Conservation (phyloP, 257 asterid species). For the Pogostemon cablin region DNA sequence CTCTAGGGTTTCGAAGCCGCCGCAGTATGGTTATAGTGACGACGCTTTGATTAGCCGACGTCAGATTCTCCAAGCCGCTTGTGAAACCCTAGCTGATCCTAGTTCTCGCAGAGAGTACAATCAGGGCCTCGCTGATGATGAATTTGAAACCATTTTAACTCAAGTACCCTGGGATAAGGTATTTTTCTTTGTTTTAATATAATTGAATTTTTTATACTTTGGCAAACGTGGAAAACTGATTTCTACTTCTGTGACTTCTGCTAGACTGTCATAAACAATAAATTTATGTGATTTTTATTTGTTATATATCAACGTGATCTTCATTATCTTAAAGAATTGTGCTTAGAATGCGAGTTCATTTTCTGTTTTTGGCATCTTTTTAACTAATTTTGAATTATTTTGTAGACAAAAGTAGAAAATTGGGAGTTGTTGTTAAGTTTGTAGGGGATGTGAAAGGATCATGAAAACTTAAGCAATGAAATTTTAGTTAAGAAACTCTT, state of each 20-base stretch:
- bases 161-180: conserved; percentile 99
- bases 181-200: not conserved
- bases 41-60: conserved; percentile 84
- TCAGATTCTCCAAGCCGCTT: conserved; percentile 93
- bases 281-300: no score
- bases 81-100: conserved; percentile 76
- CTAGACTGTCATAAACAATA: not conserved
- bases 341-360: not conserved
- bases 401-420: not conserved
- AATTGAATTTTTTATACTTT: not conserved
- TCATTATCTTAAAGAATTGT: not conserved
- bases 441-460: not conserved
- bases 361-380: not conserved
- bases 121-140: conserved; percentile 75
- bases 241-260: not conserved
- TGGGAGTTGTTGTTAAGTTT: not conserved
- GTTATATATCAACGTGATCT: not conserved
- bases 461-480: not conserved
- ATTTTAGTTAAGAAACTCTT: not conserved
- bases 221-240: not conserved
- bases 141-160: conserved; percentile 69
- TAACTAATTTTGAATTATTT: not conserved
- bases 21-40: conserved; percentile 87
- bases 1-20: conserved; percentile 78
- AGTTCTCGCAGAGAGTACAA: conserved; percentile 84